A percentile compares a stretch with the other conserved stretches of the same genome.
These are phyloP conservation scores for Entomortierella chlamydospora DNA, from an alignment of 192 early-diverging fungal species.

Conservation along the genomic window DNA sequence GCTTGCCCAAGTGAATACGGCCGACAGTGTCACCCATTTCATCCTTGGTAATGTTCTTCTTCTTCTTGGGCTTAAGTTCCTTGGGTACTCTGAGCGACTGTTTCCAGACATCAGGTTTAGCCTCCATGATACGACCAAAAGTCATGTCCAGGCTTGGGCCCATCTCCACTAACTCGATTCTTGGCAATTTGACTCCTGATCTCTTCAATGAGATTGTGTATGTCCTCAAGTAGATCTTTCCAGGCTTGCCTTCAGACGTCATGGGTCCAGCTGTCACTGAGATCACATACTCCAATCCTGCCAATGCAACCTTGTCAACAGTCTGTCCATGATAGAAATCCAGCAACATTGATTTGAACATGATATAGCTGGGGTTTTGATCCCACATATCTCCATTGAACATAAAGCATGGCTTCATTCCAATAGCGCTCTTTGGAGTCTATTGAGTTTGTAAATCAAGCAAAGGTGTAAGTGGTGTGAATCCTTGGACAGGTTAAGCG, in stretches of 20 bases:
- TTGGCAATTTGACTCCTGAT: constrained; percentile 84
- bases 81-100: constrained; percentile 85
- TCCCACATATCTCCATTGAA: constrained; percentile 94
- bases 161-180: constrained; percentile 94
- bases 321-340: constrained; percentile 92
- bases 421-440: constrained; percentile 80
- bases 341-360: constrained; percentile 85
- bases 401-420: constrained; percentile 89
- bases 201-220: constrained; percentile 91
- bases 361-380: constrained; percentile 71
- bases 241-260: constrained; percentile 68
- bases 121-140: constrained; percentile 77
- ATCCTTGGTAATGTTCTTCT: constrained; percentile 92
- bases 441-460: too few relatives aligned
- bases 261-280: constrained; percentile 78
- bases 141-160: constrained; percentile 89
- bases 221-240: constrained; percentile 80
- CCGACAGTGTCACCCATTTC: constrained; percentile 94
- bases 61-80: constrained; percentile 86
- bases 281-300: constrained; percentile 92
- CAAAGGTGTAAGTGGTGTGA: background rate
- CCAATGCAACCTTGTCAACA: constrained; percentile 80
- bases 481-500: background rate
- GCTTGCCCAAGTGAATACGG: constrained; percentile 91
- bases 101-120: constrained; percentile 87